These are phyloP conservation scores for Raddia guianensis DNA, from an alignment of 176 grass and related monocot genomes.

Conservation along the genomic window DNA sequence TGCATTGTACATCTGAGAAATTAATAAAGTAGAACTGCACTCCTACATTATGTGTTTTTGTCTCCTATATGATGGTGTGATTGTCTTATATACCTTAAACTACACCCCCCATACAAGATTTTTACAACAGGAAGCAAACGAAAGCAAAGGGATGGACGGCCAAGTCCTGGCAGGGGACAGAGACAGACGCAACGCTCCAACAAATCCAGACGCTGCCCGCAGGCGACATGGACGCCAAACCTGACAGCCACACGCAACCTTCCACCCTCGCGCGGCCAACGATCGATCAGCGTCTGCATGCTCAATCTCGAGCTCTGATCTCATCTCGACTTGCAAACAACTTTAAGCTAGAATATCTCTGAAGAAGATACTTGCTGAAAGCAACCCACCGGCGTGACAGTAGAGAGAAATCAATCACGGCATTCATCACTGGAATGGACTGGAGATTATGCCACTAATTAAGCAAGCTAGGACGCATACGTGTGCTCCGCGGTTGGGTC, in stretches of 20 bases:
- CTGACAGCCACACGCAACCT: neutral
- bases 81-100: no score
- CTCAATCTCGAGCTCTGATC: neutral
- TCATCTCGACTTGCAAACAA: neutral
- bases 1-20: no score
- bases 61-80: no score
- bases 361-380: neutral
- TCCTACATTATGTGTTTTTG: no score
- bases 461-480: neutral
- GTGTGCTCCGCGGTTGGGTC: neutral
- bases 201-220: neutral
- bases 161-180: neutral
- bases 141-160: neutral
- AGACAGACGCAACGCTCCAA: conserved; percentile 22
- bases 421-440: neutral
- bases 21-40: no score
- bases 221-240: conserved; percentile 28
- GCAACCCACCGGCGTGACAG: neutral
- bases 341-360: neutral
- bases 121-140: no score
- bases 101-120: no score
- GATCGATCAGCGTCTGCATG: neutral
- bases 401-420: neutral
- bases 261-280: conserved; percentile 14
- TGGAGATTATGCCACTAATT: neutral